phyloP scores from a whole-genome alignment of 345 rosid species.

The Moricandia moricandioides region DNA sequence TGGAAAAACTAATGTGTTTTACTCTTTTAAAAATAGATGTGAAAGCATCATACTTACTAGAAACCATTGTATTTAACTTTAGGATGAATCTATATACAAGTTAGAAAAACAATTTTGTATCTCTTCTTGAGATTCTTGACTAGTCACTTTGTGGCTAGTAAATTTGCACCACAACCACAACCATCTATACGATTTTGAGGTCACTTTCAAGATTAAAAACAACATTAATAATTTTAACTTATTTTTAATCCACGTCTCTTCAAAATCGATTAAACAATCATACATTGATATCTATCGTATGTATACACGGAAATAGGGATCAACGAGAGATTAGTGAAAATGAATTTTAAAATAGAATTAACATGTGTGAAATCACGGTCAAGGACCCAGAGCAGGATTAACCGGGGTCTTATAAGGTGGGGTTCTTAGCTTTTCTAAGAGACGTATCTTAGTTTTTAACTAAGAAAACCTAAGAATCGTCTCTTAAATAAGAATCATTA shows the following conservation, averaged over 20 bases:
- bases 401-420: too few relatives aligned
- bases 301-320: background rate
- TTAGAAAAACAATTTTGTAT: background rate
- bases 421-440: too few relatives aligned
- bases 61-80: background rate
- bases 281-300: background rate
- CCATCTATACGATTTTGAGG: background rate
- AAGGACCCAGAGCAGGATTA: too few relatives aligned
- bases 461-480: too few relatives aligned
- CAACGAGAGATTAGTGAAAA: background rate
- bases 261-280: background rate
- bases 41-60: background rate
- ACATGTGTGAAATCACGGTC: background rate
- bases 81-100: background rate
- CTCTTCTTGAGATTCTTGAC: background rate
- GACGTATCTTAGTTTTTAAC: too few relatives aligned
- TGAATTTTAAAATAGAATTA: too few relatives aligned
- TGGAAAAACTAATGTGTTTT: background rate
- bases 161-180: conserved; percentile 9
- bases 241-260: background rate
- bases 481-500: too few relatives aligned
- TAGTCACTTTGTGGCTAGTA: background rate
- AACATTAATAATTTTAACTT: background rate
- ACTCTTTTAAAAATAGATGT: background rate
- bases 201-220: conserved; percentile 2